phyloP scores from a whole-genome alignment of 192 early-diverging fungal species.

The Coemansia sp. region DNA sequence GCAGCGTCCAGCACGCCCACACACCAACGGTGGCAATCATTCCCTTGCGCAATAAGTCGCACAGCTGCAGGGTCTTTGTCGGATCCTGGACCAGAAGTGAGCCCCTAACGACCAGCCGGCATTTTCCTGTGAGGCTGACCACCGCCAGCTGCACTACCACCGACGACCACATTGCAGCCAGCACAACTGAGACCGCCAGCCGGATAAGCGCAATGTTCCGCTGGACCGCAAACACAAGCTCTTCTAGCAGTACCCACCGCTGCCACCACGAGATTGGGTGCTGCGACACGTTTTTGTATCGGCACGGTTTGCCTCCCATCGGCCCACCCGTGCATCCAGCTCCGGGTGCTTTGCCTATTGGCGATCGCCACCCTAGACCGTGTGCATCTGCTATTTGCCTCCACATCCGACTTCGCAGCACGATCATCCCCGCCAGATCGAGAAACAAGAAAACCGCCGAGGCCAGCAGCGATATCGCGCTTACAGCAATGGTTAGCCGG shows the following conservation, averaged over 20 bases:
- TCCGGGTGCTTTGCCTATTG: background rate
- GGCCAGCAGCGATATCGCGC: slow-evolving; percentile 9
- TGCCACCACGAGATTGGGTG: slow-evolving; percentile 29
- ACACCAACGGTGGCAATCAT: slow-evolving; percentile 11
- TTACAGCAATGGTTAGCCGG: slow-evolving; percentile 9
- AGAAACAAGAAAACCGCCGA: slow-evolving; percentile 20
- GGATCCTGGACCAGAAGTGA: background rate
- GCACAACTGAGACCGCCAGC: slow-evolving; percentile 7
- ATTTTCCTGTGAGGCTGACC: slow-evolving; percentile 26
- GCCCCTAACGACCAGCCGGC: slow-evolving; percentile 14
- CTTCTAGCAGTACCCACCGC: slow-evolving; percentile 28
- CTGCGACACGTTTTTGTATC: background rate
- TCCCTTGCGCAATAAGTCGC: slow-evolving; percentile 33
- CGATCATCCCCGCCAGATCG: slow-evolving; percentile 36
- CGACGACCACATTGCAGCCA: slow-evolving; percentile 31
- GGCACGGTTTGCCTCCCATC: slow-evolving; percentile 2
- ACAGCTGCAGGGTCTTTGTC: slow-evolving; percentile 1
- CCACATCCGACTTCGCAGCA: slow-evolving; percentile 44
- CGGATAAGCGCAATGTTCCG: slow-evolving; percentile 37
- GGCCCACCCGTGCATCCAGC: background rate
- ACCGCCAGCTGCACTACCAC: slow-evolving; percentile 22
- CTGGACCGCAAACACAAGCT: slow-evolving; percentile 20
- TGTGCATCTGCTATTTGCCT: slow-evolving; percentile 11
- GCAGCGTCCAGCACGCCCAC: slow-evolving; percentile 30
- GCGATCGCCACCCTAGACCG: slow-evolving; percentile 16